Percentiles rank a stretch among this genome's conserved stretches.
Conservation (phyloP, 345 rosid genomes). For the Clausena lansium region DNA sequence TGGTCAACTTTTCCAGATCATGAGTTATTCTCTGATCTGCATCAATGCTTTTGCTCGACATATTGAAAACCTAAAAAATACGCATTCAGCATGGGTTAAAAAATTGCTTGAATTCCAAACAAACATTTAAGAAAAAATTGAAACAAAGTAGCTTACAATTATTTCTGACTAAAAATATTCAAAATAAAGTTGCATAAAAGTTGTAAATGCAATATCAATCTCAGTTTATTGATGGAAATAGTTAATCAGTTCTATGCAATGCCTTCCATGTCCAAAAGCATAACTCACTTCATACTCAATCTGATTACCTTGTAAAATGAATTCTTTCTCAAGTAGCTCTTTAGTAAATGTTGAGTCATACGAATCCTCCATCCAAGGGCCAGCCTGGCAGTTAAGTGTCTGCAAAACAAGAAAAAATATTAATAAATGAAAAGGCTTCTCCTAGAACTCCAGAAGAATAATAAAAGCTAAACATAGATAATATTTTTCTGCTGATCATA, state of each 20-base stretch:
- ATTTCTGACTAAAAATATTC: neutral
- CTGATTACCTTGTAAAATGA: slow-evolving; percentile 86
- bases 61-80: slow-evolving; percentile 68
- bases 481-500: neutral
- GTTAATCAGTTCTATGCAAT: neutral
- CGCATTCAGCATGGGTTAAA: slow-evolving; percentile 8
- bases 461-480: neutral
- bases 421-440: neutral
- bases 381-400: slow-evolving; percentile 79
- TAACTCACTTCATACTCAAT: slow-evolving; percentile 13
- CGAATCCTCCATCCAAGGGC: slow-evolving; percentile 98
- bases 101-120: neutral
- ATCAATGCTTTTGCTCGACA: slow-evolving; percentile 84
- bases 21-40: slow-evolving; percentile 96
- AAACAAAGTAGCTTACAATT: neutral
- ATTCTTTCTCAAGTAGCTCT: slow-evolving; percentile 85
- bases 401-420: slow-evolving; percentile 26
- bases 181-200: neutral
- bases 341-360: slow-evolving; percentile 83
- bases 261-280: slow-evolving; percentile 9
- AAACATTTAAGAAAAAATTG: neutral
- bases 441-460: neutral
- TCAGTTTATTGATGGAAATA: neutral
- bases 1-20: slow-evolving; percentile 85
- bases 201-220: neutral